Base-by-base conservation (phyloP, 2,329 filamentous ascomycete genomes). In the Trichoderma atrobrunneum region DNA sequence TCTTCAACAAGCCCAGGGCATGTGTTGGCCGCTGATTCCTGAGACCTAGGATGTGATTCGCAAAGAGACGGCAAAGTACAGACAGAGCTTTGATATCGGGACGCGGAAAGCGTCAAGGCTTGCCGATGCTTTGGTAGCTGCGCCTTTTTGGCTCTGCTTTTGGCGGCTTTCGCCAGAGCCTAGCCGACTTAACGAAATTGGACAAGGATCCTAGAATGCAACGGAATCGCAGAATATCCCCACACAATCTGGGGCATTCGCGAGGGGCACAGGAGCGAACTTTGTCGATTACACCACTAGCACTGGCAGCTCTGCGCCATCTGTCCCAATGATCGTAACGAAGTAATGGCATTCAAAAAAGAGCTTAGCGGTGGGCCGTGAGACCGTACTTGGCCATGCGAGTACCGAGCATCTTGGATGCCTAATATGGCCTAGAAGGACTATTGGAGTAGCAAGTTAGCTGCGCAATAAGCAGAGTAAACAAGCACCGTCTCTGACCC, bases 181-280 rank as follows among this genome's bases (percentile, higher is more conserved):
- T 62, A 51, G 48, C 36, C 28, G 28, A 30, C 39, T 28, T 36
- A 10, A 28, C 39, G 56, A 61, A 21, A 62, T 62, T 70, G 21
- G 57, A 34, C 66, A 54, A 36, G 57, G 66, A 36, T 62, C 26
- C 21, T 36, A 32, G 56, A n/a, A 34, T 51, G 56, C 24, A 30
- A 69, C 56, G 7, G 7, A 36, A 62, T 62, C 21, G 66, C 30
- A 61, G 21, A 54, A n/a, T 32, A 26, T 60, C 65, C 56, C 65
- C 36, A 48, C 54, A 21, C 7, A 68, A 60, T 68, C 65, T 36
- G 56, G 65, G 65, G 64, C 64, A 67, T 59, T 39, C 57, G 34
- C 18, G 64, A 43, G 64, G 64, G 64, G 32, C 51, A 28, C 21
- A 39, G 34, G 32, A 57, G 51, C 51, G 48, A 39, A 39, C 21